Evolutionary conservation across 495 filamentous ascomycete species (phyloP).

Genomic region (Daldinia bambusicola): DNA sequence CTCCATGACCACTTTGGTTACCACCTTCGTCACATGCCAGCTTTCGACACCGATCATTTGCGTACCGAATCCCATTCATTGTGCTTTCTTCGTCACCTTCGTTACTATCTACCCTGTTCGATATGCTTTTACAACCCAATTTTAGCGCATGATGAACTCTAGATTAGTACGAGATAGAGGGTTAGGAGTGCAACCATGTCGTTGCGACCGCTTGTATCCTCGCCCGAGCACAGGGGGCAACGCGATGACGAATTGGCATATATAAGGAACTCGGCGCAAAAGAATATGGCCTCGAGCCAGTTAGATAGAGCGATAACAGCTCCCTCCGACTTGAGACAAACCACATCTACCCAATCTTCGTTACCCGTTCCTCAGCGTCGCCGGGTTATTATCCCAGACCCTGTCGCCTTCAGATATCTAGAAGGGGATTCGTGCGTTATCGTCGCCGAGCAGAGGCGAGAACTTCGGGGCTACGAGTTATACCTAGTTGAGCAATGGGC

Average conservation of each 20-base stretch:
- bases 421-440: conserved; percentile 84
- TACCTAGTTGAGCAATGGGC: conserved; percentile 99
- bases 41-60: conserved; percentile 15
- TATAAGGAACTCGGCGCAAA: conserved; percentile 29
- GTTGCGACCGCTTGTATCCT: conserved; percentile 44
- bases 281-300: conserved; percentile 18
- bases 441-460: conserved; percentile 74
- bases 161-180: conserved; percentile 22
- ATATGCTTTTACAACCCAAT: conserved; percentile 26
- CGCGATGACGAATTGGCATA: conserved; percentile 34
- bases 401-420: conserved; percentile 82
- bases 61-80: conserved; percentile 1
- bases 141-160: conserved; percentile 38
- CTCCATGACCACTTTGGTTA: too few relatives aligned
- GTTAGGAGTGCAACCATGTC: conserved; percentile 45
- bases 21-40: conserved; percentile 42
- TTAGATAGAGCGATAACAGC: conserved; percentile 22
- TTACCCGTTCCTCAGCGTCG: conserved; percentile 47
- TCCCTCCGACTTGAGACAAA: conserved; percentile 33
- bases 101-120: conserved; percentile 6
- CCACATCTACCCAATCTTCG: conserved; percentile 16
- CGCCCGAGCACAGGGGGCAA: conserved; percentile 38
- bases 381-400: conserved; percentile 76
- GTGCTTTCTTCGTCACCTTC: conserved; percentile 6
- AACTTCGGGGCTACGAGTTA: conserved; percentile 85